Evolutionary conservation across 108 stramenopile genomes (phyloP), one percentile per base, ranked within the genome.

Genomic region (Mayamaea pseudoterrestris): DNA sequence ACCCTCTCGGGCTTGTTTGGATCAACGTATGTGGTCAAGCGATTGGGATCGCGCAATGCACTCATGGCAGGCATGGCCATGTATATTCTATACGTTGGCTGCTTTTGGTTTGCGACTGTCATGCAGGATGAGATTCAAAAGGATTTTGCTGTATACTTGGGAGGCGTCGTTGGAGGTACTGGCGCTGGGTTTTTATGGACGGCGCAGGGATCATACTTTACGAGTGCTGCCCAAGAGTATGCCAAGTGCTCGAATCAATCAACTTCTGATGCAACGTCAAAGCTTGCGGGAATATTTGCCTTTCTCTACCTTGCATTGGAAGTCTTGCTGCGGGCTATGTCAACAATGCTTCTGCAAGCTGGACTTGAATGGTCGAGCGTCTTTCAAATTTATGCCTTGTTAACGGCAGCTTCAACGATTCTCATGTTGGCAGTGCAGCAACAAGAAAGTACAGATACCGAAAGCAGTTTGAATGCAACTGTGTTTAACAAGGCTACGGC

Each of bases 111-210:
- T n/a, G 73, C 76, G 8, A 48, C 60, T 12, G 21, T 26, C 2
- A 8, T 58, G 27, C 30, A 25, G n/a, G n/a, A n/a, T n/a, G n/a
- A n/a, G n/a, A n/a, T n/a, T n/a, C n/a, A n/a, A n/a, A n/a, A n/a
- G n/a, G 17, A 28, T 22, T 18, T 35, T 13, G 12, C 5, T 0
- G 36, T 27, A 14, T 63, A 71, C 3, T 18, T 55, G 20, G 83
- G 88, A 11, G 79, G 76, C 1, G 58, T 63, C 0, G 58, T 84
- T 30, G 88, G 88, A 6, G 88, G 88, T 13, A 35, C 82, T 0
- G 88, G 83, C 16, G 80, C 68, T 41, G 80, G 82, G 1, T 69
- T 80, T 29, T 60, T 90, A 20, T 90, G 88, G 88, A 80, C 76
- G 14, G 67, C 78, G 13, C 88, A 90, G 48, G 88, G 88, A 0